Percentiles rank a stretch among this genome's conserved stretches.
Evolutionary conservation across 1,139 yeast species (phyloP).

Genomic region (Blastobotrys elegans): DNA sequence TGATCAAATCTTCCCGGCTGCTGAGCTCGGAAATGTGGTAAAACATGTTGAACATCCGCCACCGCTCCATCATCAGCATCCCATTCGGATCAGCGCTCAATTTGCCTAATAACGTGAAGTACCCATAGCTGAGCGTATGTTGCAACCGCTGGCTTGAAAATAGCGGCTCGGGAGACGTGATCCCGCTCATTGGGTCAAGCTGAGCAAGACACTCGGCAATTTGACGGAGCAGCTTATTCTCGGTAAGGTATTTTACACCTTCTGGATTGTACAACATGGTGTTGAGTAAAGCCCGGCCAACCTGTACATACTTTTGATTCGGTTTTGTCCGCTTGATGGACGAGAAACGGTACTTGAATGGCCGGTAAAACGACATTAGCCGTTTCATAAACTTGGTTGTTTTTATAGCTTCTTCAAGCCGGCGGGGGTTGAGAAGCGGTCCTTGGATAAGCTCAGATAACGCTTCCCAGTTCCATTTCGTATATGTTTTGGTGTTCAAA

Average conservation of each 20-base stretch:
- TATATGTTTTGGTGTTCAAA: slow-evolving; percentile 68
- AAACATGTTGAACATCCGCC: slow-evolving; percentile 80
- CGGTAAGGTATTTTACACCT: slow-evolving; percentile 64
- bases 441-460: slow-evolving; percentile 69
- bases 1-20: slow-evolving; percentile 55
- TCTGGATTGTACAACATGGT: slow-evolving; percentile 57
- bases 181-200: slow-evolving; percentile 74
- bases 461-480: slow-evolving; percentile 85
- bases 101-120: slow-evolving; percentile 71
- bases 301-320: slow-evolving; percentile 53
- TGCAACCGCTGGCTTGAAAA: slow-evolving; percentile 58
- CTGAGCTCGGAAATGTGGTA: slow-evolving; percentile 61
- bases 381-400: slow-evolving; percentile 85
- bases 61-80: slow-evolving; percentile 60
- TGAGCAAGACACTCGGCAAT: slow-evolving; percentile 85
- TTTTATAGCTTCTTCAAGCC: slow-evolving; percentile 72
- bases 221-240: slow-evolving; percentile 77
- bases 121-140: slow-evolving; percentile 68
- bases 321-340: slow-evolving; percentile 49
- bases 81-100: slow-evolving; percentile 60
- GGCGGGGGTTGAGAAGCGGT: slow-evolving; percentile 63
- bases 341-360: slow-evolving; percentile 83
- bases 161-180: slow-evolving; percentile 67
- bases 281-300: slow-evolving; percentile 70
- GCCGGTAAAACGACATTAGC: slow-evolving; percentile 79